Conservation (phyloP, 139 green algal species). For the Astrephomene gubernaculifera region DNA sequence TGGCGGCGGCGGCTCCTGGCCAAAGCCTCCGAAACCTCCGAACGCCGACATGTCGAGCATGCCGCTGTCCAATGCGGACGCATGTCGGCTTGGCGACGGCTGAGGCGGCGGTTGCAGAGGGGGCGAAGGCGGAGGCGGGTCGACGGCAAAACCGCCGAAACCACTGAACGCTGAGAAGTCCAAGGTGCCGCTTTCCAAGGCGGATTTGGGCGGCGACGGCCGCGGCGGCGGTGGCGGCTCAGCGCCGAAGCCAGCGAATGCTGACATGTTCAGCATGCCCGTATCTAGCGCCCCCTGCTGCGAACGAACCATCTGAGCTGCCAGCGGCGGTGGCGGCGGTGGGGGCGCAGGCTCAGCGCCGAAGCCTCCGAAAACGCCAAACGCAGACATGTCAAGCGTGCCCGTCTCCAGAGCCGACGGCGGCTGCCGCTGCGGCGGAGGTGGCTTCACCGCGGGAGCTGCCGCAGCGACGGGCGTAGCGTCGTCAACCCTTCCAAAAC, state of each 20-base stretch:
- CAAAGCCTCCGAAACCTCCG: slow-evolving; percentile 17
- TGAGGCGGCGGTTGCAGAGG: background rate
- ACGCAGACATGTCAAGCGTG: slow-evolving; percentile 64
- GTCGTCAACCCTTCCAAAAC: background rate
- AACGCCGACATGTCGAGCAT: slow-evolving; percentile 57
- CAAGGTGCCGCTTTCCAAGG: slow-evolving; percentile 25
- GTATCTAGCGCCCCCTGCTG: slow-evolving; percentile 20
- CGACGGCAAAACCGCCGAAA: background rate
- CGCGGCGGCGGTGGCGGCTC: background rate
- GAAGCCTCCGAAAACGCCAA: slow-evolving; percentile 26
- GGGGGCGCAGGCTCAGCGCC: background rate
- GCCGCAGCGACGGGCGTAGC: background rate
- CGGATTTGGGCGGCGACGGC: background rate
- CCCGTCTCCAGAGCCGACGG: slow-evolving; percentile 45
- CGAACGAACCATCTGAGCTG: background rate
- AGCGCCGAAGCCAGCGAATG: slow-evolving; percentile 29
- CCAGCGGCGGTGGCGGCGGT: no score
- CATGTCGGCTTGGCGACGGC: background rate
- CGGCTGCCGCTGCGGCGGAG: background rate
- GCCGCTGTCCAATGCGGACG: slow-evolving; percentile 33
- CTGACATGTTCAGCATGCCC: slow-evolving; percentile 57
- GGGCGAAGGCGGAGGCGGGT: background rate
- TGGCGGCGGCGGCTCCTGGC: background rate
- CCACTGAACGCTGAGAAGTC: slow-evolving; percentile 50
- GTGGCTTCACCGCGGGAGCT: background rate